A percentile compares a stretch with the other conserved stretches of the same genome.
These are phyloP conservation scores for Penicillium macrosclerotiorum DNA, from an alignment of 495 filamentous ascomycete genomes.

Conservation along the genomic window DNA sequence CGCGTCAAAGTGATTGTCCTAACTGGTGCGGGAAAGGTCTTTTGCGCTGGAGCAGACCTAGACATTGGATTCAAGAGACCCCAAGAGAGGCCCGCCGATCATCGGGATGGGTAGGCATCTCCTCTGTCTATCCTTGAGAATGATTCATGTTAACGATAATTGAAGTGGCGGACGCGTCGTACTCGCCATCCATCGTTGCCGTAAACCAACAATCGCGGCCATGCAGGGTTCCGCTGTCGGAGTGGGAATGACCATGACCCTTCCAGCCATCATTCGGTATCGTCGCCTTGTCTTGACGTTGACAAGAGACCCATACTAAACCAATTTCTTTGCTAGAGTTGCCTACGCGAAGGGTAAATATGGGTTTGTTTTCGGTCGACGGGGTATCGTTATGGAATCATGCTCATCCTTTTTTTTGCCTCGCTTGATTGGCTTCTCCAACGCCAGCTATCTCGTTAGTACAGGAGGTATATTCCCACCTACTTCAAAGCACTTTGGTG, in stretches of 20 bases:
- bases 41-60: constrained; percentile 68
- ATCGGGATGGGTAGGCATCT: constrained; percentile 45
- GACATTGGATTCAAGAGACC: constrained; percentile 47
- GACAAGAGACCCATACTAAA: neutral
- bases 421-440: constrained; percentile 54
- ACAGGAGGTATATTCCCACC: constrained; percentile 34
- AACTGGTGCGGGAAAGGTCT: constrained; percentile 58
- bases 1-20: constrained; percentile 58
- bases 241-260: constrained; percentile 66
- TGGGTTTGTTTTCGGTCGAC: constrained; percentile 63
- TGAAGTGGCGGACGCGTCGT: constrained; percentile 44
- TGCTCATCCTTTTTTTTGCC: constrained; percentile 64
- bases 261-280: constrained; percentile 58
- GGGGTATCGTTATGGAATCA: constrained; percentile 63
- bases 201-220: constrained; percentile 63
- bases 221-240: constrained; percentile 66
- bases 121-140: constrained; percentile 23
- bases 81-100: constrained; percentile 34
- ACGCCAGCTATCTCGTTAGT: constrained; percentile 52
- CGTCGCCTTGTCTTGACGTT: neutral
- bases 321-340: constrained; percentile 32
- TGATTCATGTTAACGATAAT: neutral
- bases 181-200: constrained; percentile 59
- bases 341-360: constrained; percentile 53
- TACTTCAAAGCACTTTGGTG: constrained; percentile 36